A percentile compares a stretch with the other conserved stretches of the same genome.
These are phyloP conservation scores for Calycina herbarum DNA, from an alignment of 2,329 filamentous ascomycete genomes.

Conservation along the genomic window DNA sequence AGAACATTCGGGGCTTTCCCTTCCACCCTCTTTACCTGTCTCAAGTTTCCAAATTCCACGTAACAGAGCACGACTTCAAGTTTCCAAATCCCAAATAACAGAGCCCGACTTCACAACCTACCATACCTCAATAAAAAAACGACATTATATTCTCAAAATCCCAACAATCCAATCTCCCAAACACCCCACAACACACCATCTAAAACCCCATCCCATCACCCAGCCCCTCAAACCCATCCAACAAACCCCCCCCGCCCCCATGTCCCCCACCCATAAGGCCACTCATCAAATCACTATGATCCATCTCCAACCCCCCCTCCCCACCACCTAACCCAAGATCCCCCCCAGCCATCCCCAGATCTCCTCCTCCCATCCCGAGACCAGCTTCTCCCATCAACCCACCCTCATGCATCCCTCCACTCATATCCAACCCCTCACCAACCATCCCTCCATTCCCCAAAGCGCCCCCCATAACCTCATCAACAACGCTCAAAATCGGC, in stretches of 20 bases:
- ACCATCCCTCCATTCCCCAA: slow-evolving; percentile 14
- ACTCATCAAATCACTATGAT: slow-evolving; percentile 28
- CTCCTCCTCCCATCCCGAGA: background rate
- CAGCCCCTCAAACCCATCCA: slow-evolving; percentile 23
- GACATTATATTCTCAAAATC: too few relatives aligned
- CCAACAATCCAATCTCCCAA: too few relatives aligned
- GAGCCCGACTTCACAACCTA: too few relatives aligned
- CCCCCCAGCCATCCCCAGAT: slow-evolving; percentile 13
- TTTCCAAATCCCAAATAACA: too few relatives aligned
- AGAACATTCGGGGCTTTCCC: too few relatives aligned
- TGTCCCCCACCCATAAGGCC: slow-evolving; percentile 23
- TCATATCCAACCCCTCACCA: slow-evolving; percentile 14
- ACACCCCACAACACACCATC: too few relatives aligned
- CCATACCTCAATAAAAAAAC: too few relatives aligned
- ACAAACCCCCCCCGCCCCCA: slow-evolving; percentile 16
- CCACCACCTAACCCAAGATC: slow-evolving; percentile 9
- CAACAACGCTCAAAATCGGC: slow-evolving; percentile 22
- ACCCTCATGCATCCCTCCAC: slow-evolving; percentile 2
- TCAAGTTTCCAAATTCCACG: too few relatives aligned
- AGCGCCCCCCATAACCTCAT: slow-evolving; percentile 17
- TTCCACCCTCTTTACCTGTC: too few relatives aligned
- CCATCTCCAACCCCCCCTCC: slow-evolving; percentile 9
- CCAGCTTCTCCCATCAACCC: slow-evolving; percentile 10
- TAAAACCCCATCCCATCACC: slow-evolving; percentile 29
- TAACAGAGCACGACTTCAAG: too few relatives aligned